Base-by-base conservation (phyloP, 2,329 filamentous ascomycete species). In the Emergomyces pasteurianus region DNA sequence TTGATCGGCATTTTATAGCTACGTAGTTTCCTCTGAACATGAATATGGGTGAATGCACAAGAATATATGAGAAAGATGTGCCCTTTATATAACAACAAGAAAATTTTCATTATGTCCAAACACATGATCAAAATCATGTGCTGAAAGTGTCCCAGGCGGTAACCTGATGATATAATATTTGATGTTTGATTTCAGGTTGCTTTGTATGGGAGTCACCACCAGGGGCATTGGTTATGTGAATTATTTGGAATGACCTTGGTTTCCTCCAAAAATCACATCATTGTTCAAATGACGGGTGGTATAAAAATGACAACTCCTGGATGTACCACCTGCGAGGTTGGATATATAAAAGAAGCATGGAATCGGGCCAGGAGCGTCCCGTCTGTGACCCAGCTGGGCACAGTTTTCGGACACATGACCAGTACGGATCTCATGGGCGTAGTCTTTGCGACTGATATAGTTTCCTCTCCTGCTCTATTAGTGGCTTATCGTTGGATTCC, bases 61-160 rank as follows among this genome's bases (percentile, higher is more conserved):
- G 38, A 18, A 46, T 21, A 46, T 9, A 18, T 18, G 23, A 46
- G 26, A 46, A 34, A 46, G 10, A 3, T 9, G 2, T 8, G 12
- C 16, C 40, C 28, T 57, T 57, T 57, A 57, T 57, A 57, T 57
- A 57, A 40, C 40, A 26, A 43, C 9, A 18, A 36, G 42, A 21
- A 10, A 12, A 34, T n/a, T 46, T 12, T 46, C 23, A 46, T 57
- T 43, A 9, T 31, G 12, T 12, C 16, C 31, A 56, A 56, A 34
- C 55, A 57, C 55, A 57, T 57, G 55, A 57, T 40, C 16, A 16
- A 28, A n/a, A 18, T 46, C 55, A 57, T 57, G 55, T 57, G 38
- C 18, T 57, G 46, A 26, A 31, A 38, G 7, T 56, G 7, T 26
- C n/a, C 21, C 50, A 7, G 8, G 55, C 55, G 2, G 26, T 21